Evolutionary conservation across 2,329 filamentous ascomycete genomes (phyloP).

Genomic region (Fonsecaea pedrosoi): DNA sequence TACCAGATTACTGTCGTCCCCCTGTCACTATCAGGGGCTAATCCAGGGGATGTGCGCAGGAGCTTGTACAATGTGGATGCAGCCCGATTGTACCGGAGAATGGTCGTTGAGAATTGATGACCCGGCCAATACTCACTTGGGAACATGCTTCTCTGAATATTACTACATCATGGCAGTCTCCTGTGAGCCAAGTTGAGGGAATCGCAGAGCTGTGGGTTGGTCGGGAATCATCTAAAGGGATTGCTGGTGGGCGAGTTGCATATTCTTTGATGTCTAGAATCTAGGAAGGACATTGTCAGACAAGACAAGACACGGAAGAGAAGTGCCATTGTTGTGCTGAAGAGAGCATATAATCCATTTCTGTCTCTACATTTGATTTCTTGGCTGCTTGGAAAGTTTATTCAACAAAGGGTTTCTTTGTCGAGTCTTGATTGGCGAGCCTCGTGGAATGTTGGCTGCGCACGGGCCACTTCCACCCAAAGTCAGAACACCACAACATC

Average conservation of each 20-base stretch:
- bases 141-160: conserved; percentile 16
- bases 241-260: neutral
- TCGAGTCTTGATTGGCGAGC: neutral
- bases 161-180: conserved; percentile 22
- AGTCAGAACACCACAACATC: too few relatives aligned
- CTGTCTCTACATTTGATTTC: neutral
- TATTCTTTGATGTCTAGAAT: neutral
- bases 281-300: neutral
- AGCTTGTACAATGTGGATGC: conserved; percentile 21
- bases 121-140: conserved; percentile 10
- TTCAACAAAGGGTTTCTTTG: neutral
- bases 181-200: conserved; percentile 2
- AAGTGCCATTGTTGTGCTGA: neutral
- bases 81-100: conserved; percentile 18
- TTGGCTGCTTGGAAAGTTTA: neutral
- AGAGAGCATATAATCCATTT: neutral
- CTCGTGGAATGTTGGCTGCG: neutral
- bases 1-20: neutral
- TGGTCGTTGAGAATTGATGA: conserved; percentile 16
- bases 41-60: neutral
- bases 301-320: neutral
- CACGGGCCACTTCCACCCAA: neutral
- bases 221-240: neutral
- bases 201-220: neutral
- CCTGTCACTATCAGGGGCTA: neutral